Conservation (phyloP, 768 basidiomycete genomes). For the Bullera alba region DNA sequence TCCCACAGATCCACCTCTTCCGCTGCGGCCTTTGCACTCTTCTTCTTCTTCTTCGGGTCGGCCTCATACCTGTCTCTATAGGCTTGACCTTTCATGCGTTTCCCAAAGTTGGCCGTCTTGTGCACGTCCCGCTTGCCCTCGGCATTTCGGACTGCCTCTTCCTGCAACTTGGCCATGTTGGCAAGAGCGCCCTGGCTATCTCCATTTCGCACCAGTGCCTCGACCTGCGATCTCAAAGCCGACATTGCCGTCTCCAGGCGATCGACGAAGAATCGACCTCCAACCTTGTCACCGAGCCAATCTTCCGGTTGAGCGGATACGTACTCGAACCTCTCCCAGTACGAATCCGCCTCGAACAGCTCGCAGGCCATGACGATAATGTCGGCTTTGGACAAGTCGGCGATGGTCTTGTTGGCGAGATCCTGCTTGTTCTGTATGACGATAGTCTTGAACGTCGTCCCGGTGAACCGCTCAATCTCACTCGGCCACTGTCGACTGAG, state of each 20-base stretch:
- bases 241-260: neutral
- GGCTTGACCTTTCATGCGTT: constrained; percentile 37
- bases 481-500: constrained; percentile 82
- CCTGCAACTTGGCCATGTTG: constrained; percentile 56
- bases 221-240: constrained; percentile 52
- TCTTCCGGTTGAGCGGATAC: constrained; percentile 32
- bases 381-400: constrained; percentile 71
- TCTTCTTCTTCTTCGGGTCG: constrained; percentile 23
- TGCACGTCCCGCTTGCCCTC: constrained; percentile 35
- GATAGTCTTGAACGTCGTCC: constrained; percentile 57
- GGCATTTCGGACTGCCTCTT: constrained; percentile 55
- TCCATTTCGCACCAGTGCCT: constrained; percentile 61
- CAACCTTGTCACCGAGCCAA: constrained; percentile 49
- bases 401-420: constrained; percentile 65
- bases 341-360: constrained; percentile 71
- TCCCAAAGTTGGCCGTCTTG: constrained; percentile 33
- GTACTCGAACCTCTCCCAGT: constrained; percentile 42
- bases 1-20: constrained; percentile 31
- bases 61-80: constrained; percentile 32
- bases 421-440: constrained; percentile 63
- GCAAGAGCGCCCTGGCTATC: constrained; percentile 56
- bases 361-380: constrained; percentile 79
- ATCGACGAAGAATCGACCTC: constrained; percentile 70
- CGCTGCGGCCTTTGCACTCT: constrained; percentile 53
- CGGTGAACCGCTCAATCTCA: constrained; percentile 75